These are phyloP conservation scores for Mrakia hoshinonis DNA, from an alignment of 768 basidiomycete species.

Conservation along the genomic window DNA sequence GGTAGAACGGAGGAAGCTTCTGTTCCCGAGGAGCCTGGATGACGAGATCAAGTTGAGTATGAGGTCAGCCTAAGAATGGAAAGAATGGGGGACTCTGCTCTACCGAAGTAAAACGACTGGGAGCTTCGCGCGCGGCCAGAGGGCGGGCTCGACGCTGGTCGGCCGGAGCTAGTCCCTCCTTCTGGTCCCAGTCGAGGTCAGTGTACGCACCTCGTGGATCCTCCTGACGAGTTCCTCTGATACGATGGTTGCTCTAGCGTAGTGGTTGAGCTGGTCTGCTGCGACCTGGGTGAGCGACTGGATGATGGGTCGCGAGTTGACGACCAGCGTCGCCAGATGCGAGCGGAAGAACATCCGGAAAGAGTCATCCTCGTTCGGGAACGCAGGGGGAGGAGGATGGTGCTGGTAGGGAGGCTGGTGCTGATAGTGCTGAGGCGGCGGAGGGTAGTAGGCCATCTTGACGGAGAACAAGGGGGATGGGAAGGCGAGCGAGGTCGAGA, in stretches of 20 bases:
- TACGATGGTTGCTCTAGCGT: slow-evolving; percentile 12
- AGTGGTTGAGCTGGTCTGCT: slow-evolving; percentile 24
- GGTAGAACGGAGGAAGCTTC: slow-evolving; percentile 88
- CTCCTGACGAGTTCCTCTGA: slow-evolving; percentile 21
- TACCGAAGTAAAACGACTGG: slow-evolving; percentile 48
- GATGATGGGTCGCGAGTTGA: slow-evolving; percentile 92
- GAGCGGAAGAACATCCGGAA: slow-evolving; percentile 51
- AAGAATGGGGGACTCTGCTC: slow-evolving; percentile 34
- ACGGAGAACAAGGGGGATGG: neutral
- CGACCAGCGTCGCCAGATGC: slow-evolving; percentile 69
- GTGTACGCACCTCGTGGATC: slow-evolving; percentile 20
- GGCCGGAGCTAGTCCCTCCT: slow-evolving; percentile 25
- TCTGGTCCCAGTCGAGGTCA: neutral
- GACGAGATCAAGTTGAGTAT: neutral
- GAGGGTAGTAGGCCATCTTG: slow-evolving; percentile 5
- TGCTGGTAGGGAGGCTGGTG: neutral
- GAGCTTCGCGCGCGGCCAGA: too few relatives aligned
- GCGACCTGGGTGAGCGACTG: slow-evolving; percentile 86
- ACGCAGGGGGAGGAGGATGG: slow-evolving; percentile 8
- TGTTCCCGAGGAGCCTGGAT: slow-evolving; percentile 74
- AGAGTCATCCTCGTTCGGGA: slow-evolving; percentile 6
- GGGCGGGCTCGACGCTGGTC: too few relatives aligned
- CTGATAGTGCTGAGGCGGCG: neutral
- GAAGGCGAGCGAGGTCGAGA: neutral
- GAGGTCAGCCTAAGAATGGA: slow-evolving; percentile 23